Conservation (phyloP, 148 eudicot species). For the Dysphania ambrosioides region DNA sequence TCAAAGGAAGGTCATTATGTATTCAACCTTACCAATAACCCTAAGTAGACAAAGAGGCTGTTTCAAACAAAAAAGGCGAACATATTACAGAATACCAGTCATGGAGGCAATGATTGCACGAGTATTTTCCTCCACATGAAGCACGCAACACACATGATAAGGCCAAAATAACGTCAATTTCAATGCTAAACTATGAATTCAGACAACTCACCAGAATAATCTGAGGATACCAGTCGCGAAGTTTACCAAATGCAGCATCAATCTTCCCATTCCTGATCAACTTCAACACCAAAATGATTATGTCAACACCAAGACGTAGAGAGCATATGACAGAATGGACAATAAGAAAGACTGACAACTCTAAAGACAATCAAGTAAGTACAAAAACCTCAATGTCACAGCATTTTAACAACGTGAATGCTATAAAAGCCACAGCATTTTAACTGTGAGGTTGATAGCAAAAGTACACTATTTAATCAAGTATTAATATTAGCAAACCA, state of each 20-base stretch:
- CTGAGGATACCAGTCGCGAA: constrained; percentile 58
- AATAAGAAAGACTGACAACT: not conserved
- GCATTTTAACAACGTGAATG: not conserved
- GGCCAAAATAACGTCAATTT: not conserved
- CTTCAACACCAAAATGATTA: constrained; percentile 35
- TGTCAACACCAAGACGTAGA: constrained; percentile 16
- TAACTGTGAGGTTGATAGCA: not conserved
- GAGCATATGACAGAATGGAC: not conserved
- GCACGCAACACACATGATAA: not conserved
- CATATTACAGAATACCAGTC: not conserved
- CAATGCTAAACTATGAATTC: not conserved
- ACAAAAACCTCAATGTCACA: not conserved
- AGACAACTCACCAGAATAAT: constrained; percentile 49
- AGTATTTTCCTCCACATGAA: not conserved
- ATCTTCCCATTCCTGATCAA: constrained; percentile 59
- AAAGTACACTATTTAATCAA: not conserved
- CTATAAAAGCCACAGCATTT: not conserved
- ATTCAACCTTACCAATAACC: not conserved
- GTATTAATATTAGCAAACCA: not conserved
- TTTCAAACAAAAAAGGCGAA: not conserved
- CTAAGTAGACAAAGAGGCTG: not conserved
- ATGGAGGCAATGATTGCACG: not conserved
- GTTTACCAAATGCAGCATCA: constrained; percentile 53
- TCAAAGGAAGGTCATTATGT: not conserved
- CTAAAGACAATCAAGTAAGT: not conserved